phyloP scores from a whole-genome alignment of 192 early-diverging fungal species.

The Rhizophagus sp. region DNA sequence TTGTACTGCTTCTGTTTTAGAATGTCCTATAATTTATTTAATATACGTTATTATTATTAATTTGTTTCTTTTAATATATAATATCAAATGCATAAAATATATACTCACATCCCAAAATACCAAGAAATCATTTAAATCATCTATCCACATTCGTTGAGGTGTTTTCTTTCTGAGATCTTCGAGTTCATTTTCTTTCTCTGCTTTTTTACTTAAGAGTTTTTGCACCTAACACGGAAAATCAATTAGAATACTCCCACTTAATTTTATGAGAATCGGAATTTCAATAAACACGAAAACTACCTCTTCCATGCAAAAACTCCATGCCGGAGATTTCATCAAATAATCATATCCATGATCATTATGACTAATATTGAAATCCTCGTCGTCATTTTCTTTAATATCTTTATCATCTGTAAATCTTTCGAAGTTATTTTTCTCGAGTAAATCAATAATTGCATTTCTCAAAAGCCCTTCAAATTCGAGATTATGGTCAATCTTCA shows the following conservation, averaged over 20 bases:
- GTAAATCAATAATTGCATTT: conserved; percentile 68
- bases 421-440: conserved; percentile 69
- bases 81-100: too few relatives aligned
- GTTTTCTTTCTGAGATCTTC: conserved; percentile 57
- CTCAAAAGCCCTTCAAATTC: conserved; percentile 87
- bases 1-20: neutral
- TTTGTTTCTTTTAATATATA: too few relatives aligned
- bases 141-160: conserved; percentile 80
- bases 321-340: neutral
- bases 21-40: neutral
- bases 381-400: conserved; percentile 49
- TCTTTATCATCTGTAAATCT: conserved; percentile 39
- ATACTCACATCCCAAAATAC: conserved; percentile 70
- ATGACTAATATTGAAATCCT: too few relatives aligned
- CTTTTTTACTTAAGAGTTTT: conserved; percentile 65
- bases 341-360: conserved; percentile 21
- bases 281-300: too few relatives aligned
- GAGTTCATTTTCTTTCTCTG: conserved; percentile 68
- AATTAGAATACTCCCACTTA: too few relatives aligned
- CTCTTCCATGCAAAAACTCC: conserved; percentile 10
- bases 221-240: conserved; percentile 44
- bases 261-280: too few relatives aligned
- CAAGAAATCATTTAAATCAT: conserved; percentile 79
- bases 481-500: conserved; percentile 87
- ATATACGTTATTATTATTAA: too few relatives aligned